These are phyloP conservation scores for Ceratocystis diversiconidia DNA, from an alignment of 2,329 filamentous ascomycete species.

Conservation along the genomic window DNA sequence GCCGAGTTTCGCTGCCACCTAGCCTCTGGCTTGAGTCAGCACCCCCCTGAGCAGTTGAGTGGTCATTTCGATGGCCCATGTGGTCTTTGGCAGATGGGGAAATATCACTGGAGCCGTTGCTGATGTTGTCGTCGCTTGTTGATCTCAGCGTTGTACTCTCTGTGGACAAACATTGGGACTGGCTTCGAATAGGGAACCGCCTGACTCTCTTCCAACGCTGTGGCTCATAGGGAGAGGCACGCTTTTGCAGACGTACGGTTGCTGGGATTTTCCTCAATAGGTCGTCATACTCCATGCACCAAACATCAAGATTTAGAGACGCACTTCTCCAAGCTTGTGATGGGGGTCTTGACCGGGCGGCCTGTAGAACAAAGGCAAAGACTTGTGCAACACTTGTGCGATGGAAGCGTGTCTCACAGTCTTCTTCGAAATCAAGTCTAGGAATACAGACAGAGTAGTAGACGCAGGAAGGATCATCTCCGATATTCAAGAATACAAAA, in stretches of 20 bases:
- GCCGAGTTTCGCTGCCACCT: not conserved
- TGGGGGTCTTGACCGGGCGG: not conserved
- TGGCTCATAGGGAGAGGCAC: not conserved
- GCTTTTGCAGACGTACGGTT: not conserved
- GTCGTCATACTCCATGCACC: not conserved
- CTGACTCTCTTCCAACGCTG: not conserved
- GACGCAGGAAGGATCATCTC: not conserved
- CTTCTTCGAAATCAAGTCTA: not conserved
- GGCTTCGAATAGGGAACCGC: not conserved
- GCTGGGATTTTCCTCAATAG: not conserved
- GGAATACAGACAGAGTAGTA: not conserved
- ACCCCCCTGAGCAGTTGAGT: too few species aligned
- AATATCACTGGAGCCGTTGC: too few species aligned
- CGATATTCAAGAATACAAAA: not conserved
- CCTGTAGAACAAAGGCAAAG: not conserved
- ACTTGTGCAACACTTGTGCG: not conserved
- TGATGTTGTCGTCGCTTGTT: not conserved
- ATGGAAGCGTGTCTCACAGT: not conserved
- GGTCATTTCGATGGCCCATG: too few species aligned
- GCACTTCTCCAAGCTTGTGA: not conserved
- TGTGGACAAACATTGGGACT: not conserved
- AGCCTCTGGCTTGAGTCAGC: too few species aligned
- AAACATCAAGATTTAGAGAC: not conserved
- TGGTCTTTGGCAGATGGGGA: too few species aligned
- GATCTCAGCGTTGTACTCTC: not conserved